Evolutionary conservation across 352 stramenopile genomes (phyloP), one percentile per base, ranked within the genome.

Genomic region (Sclerospora graminicola): DNA sequence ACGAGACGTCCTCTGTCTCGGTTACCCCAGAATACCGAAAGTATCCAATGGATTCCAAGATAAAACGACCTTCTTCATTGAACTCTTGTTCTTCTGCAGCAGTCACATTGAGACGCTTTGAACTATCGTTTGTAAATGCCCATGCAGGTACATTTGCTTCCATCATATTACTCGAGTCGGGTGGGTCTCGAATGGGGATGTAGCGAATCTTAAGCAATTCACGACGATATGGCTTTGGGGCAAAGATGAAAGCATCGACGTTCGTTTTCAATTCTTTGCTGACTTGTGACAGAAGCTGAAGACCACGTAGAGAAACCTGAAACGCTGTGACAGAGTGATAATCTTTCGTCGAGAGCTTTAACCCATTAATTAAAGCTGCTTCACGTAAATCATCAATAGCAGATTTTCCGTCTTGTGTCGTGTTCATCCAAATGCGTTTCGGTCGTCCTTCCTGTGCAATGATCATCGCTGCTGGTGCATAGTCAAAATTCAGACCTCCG

Each of bases 311-410:
- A 11, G 85, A 88, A 26, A 98, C 84, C 48, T 98, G 94, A 69
- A 97, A 98, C 16, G 89, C 92, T 13, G 94, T 97, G 48, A 98
- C 91, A 18, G 95, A 93, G 62, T n/a, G n/a, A n/a, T n/a, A n/a
- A n/a, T 85, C 73, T 49, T 89, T 74, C 32, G 83, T 95, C n/a
- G 81, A 93, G 38, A 97, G 83, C 54, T 97, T 95, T 21, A 98
- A 69, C 1, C 88, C 92, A 54, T 95, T 96, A n/a, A n/a, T n/a
- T n/a, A 98, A 67, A 19, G 90, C 74, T 46, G 96, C 57, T 35
- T 97, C 90, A n/a, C n/a, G n/a, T n/a, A n/a, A n/a, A n/a, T n/a
- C n/a, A 57, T 98, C 92, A 29, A 98, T 80, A 42, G 96, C 94
- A 1, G 80, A 88, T 55, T 96, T 95, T 35, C 94, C 93, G 57